A percentile compares a stretch with the other conserved stretches of the same genome.
Conservation (phyloP, 1,139 yeast species). For the Zygosaccharomyces pseudobailii region DNA sequence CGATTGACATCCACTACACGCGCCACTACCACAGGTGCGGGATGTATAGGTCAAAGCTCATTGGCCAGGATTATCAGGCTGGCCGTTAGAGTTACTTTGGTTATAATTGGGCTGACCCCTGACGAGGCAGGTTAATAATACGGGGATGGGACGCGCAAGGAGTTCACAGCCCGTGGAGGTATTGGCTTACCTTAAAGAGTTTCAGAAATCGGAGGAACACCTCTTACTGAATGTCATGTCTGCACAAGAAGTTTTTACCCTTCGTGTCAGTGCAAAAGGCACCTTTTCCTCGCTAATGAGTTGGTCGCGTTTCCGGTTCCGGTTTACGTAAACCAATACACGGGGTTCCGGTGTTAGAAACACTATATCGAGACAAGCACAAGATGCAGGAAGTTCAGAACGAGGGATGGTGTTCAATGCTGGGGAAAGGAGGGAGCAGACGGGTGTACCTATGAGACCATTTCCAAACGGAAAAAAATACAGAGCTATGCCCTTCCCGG, state of each 20-base stretch:
- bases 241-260: not conserved
- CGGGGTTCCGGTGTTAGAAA: not conserved
- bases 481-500: no score
- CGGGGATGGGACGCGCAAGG: no score
- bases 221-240: not conserved
- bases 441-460: conserved; percentile 4
- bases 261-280: conserved; percentile 2
- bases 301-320: conserved; percentile 1
- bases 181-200: not conserved
- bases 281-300: conserved; percentile 1
- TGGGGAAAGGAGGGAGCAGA: not conserved
- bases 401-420: not conserved
- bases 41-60: no score
- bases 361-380: conserved; percentile 2
- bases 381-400: conserved; percentile 1
- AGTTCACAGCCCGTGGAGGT: no score
- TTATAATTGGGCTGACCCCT: no score
- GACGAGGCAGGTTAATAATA: no score
- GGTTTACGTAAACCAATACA: conserved; percentile 6
- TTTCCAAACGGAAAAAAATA: conserved; percentile 2
- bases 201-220: not conserved
- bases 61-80: no score
- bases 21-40: not conserved
- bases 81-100: no score
- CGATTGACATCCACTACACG: not conserved